Percentiles rank a stretch among this genome's conserved stretches.
These are phyloP conservation scores for Aspergillus felis DNA, from an alignment of 2,329 filamentous ascomycete species.

Conservation along the genomic window DNA sequence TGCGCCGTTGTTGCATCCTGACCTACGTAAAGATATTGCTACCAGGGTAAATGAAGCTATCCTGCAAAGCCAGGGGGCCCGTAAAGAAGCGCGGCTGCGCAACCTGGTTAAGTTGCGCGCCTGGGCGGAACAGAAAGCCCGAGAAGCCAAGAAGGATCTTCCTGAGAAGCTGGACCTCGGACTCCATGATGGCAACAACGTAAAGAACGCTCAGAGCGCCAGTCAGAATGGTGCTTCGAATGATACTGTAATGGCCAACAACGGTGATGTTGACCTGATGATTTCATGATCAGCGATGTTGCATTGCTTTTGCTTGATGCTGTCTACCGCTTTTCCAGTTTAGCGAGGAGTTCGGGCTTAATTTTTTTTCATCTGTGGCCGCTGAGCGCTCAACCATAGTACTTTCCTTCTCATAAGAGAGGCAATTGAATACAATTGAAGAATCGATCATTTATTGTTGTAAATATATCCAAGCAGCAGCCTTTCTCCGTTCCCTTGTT, in stretches of 20 bases:
- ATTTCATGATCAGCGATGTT: constrained; percentile 26
- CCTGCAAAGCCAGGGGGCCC: constrained; percentile 65
- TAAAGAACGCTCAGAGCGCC: constrained; percentile 12
- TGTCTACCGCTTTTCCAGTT: background rate
- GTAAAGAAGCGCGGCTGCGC: constrained; percentile 76
- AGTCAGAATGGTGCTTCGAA: constrained; percentile 29
- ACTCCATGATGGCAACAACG: constrained; percentile 33
- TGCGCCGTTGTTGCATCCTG: constrained; percentile 71
- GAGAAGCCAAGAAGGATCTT: constrained; percentile 44
- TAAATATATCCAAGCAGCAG: background rate
- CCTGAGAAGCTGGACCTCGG: constrained; percentile 45
- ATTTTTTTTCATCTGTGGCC: background rate
- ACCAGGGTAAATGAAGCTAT: constrained; percentile 87
- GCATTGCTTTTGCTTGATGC: background rate
- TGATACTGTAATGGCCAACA: constrained; percentile 42
- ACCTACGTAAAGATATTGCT: constrained; percentile 78
- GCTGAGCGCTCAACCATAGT: background rate
- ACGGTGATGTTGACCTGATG: constrained; percentile 40
- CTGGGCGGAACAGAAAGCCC: constrained; percentile 70
- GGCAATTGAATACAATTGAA: background rate
- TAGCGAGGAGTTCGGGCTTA: constrained; percentile 17
- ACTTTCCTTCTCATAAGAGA: background rate
- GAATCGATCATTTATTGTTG: background rate
- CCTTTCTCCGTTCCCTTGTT: background rate
- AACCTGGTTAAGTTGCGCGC: constrained; percentile 75